Conservation (phyloP, 352 stramenopile genomes). For the Phytophthora meadii region DNA sequence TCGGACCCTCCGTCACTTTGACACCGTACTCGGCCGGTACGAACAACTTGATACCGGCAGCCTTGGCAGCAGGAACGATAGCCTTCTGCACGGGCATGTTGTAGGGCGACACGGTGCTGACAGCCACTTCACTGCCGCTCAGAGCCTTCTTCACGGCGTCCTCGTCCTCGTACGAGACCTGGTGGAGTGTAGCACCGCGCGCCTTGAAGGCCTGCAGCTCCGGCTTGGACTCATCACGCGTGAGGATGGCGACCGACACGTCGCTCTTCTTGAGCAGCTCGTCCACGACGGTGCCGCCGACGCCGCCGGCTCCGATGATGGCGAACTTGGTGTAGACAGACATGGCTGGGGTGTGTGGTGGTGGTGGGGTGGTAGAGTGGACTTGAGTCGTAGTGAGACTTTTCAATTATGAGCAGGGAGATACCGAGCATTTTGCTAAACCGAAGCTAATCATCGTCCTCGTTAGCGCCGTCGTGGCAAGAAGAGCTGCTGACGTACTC, state of each 20-base stretch:
- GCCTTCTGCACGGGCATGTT: slow-evolving; percentile 12
- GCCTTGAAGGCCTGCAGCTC: neutral
- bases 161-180: neutral
- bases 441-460: too few species aligned
- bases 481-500: too few species aligned
- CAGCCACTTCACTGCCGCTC: neutral
- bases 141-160: neutral
- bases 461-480: too few species aligned
- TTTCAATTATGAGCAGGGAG: slow-evolving; percentile 31
- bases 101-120: neutral
- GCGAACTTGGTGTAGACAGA: slow-evolving; percentile 23
- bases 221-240: neutral
- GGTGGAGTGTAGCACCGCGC: neutral
- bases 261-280: neutral
- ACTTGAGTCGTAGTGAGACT: slow-evolving; percentile 20
- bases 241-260: neutral
- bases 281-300: slow-evolving; percentile 13
- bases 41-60: slow-evolving; percentile 31
- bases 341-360: neutral
- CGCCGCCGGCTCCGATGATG: slow-evolving; percentile 34
- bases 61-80: slow-evolving; percentile 20
- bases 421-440: too few species aligned
- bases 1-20: slow-evolving; percentile 15
- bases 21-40: slow-evolving; percentile 25
- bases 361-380: neutral